Evolutionary conservation across 129 eudicot species (phyloP), one percentile per base, ranked within the genome.

Genomic region (Chrysanthemum lavandulifolium): DNA sequence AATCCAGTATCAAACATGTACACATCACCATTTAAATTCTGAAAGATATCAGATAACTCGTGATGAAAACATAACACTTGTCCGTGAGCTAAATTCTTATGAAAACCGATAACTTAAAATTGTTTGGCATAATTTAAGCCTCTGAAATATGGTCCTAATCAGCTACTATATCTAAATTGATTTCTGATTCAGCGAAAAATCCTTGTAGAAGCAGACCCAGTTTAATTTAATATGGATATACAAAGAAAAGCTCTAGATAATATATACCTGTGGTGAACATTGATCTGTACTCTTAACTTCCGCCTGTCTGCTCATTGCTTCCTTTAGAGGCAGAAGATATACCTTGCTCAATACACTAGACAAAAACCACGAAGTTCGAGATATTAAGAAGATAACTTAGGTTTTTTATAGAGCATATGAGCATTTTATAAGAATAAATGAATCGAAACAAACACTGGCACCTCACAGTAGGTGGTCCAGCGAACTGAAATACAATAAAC

Each of bases 321-420:
- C 72, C 85, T 66, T 33, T 64, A 5, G 78, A 75, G 63, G 82
- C 81, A 13, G 85, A 67, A 2, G 91, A 68, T 77, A 80, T 86
- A 70, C 97, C 96, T 77, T 83, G 91, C 83, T 92, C 96, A 13
- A 92, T 89, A 73, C 96, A 92, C 97, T 92, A 80, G 36, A 58
- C 9, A 13, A 69, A 27, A 58, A 25, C 67, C 36, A 11, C 59
- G 60, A 56, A 40, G 33, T 57, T 29, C 12, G 11, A 59, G 57
- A 31, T 1, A 49, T 23, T 5, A 13, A 13, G 54, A 51, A 25
- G 21, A 43, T 0, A 73, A 49, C 43, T 3, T 47, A 52, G 55
- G 53, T 36, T 10, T 56, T 53, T 15, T 21, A 6, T 57, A 56
- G 11, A 58, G 21, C 5, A 57, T 23, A 21, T 59, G 33, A 18